Evolutionary conservation across 345 rosid species (phyloP).

Genomic region (Isatis tinctoria): DNA sequence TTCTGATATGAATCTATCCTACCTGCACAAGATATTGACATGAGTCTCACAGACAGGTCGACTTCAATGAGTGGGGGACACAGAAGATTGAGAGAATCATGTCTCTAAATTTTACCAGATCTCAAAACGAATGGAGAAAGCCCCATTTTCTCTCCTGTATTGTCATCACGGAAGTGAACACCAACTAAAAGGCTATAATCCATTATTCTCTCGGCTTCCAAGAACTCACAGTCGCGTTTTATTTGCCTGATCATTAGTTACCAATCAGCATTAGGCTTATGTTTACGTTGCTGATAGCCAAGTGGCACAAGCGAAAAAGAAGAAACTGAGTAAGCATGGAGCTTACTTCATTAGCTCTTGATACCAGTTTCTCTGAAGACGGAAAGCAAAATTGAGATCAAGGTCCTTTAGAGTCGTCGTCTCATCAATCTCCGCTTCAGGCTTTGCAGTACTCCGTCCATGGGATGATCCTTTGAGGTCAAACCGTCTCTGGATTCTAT

Average conservation of each 20-base stretch:
- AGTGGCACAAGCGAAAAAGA: neutral
- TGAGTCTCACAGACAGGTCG: neutral
- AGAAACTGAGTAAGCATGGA: neutral
- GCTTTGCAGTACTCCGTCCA: constrained; percentile 83
- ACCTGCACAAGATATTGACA: constrained; percentile 43
- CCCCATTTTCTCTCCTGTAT: constrained; percentile 77
- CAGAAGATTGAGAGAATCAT: constrained; percentile 2
- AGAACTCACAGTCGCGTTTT: constrained; percentile 83
- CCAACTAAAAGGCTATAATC: constrained; percentile 96
- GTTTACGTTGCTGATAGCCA: neutral
- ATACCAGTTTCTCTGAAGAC: constrained; percentile 76
- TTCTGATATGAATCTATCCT: constrained; percentile 65
- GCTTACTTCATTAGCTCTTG: constrained; percentile 81
- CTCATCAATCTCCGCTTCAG: constrained; percentile 90
- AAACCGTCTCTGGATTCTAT: constrained; percentile 88
- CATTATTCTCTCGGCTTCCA: constrained; percentile 91
- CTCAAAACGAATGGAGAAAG: constrained; percentile 85
- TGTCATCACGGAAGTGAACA: constrained; percentile 90
- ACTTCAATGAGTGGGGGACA: neutral
- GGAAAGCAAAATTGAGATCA: constrained; percentile 89
- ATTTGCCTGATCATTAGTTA: constrained; percentile 60
- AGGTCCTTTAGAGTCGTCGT: constrained; percentile 93
- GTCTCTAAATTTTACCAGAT: constrained; percentile 49
- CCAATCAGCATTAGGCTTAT: neutral
- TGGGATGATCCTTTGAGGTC: constrained; percentile 98